A percentile compares a stretch with the other conserved stretches of the same genome.
Evolutionary conservation across 495 filamentous ascomycete genomes (phyloP).

Genomic region (Aspergillus homomorphus): DNA sequence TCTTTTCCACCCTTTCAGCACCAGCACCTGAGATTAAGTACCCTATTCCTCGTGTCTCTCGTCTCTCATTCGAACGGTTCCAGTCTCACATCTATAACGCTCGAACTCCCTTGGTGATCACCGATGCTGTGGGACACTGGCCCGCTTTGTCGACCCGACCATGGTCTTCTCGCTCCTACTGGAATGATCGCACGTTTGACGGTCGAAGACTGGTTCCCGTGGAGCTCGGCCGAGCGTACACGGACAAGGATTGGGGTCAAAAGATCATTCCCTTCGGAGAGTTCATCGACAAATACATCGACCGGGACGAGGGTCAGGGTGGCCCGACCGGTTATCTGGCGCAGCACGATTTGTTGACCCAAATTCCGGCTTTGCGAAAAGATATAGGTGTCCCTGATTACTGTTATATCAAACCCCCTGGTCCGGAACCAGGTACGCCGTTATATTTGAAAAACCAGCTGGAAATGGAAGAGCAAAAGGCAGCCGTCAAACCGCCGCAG

Average conservation of each 20-base stretch:
- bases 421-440: conserved; percentile 45
- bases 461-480: conserved; percentile 22
- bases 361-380: conserved; percentile 71
- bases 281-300: conserved; percentile 63
- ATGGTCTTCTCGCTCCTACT: conserved; percentile 74
- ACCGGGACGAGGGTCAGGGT: conserved; percentile 14
- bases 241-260: conserved; percentile 83
- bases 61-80: conserved; percentile 59
- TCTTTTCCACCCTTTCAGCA: conserved; percentile 38
- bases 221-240: conserved; percentile 87
- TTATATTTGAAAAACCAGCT: conserved; percentile 44
- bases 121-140: conserved; percentile 64
- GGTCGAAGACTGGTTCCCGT: conserved; percentile 82
- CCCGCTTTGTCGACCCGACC: conserved; percentile 65
- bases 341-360: conserved; percentile 81
- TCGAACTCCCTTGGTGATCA: conserved; percentile 68
- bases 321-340: conserved; percentile 71
- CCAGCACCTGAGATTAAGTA: conserved; percentile 33
- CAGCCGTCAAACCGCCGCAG: background rate
- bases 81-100: conserved; percentile 55
- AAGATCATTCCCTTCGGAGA: conserved; percentile 71
- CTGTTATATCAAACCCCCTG: conserved; percentile 67
- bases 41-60: conserved; percentile 34
- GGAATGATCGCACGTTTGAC: conserved; percentile 68
- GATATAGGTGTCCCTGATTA: conserved; percentile 84